Conservation (phyloP, 83 land plant genomes). For the Diphasiastrum complanatum region DNA sequence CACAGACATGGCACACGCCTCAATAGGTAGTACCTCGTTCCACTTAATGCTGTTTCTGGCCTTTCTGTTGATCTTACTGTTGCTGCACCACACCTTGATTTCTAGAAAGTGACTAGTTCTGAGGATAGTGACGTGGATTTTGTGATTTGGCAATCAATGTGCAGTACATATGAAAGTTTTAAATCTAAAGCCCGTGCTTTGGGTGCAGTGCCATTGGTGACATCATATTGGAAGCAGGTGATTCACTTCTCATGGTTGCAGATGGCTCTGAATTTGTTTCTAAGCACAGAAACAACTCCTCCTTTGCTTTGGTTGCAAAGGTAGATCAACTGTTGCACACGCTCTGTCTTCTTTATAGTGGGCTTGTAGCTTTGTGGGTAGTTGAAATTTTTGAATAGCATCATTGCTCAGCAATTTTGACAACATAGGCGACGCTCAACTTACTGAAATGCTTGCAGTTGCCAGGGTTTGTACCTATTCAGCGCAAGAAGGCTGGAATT, state of each 20-base stretch:
- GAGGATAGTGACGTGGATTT: too few species aligned
- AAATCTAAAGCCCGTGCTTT: neutral
- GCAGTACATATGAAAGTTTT: neutral
- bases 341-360: neutral
- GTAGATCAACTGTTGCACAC: conserved; percentile 5
- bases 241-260: conserved; percentile 40
- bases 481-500: conserved; percentile 28
- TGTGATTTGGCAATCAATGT: too few species aligned
- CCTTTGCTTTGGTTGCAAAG: conserved; percentile 36
- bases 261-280: conserved; percentile 33
- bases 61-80: neutral
- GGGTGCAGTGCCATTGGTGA: conserved; percentile 32
- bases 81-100: neutral
- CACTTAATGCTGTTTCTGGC: neutral
- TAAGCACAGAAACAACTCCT: conserved; percentile 35
- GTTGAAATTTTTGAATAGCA: neutral
- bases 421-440: too few species aligned
- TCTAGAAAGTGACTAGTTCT: too few species aligned
- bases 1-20: conserved; percentile 31
- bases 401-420: neutral
- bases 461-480: conserved; percentile 35
- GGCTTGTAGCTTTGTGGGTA: neutral
- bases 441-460: conserved; percentile 20
- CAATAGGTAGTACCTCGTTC: conserved; percentile 3
- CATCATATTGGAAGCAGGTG: conserved; percentile 30